Conservation (phyloP, 306 rosid genomes). For the Quillaja saponaria region DNA sequence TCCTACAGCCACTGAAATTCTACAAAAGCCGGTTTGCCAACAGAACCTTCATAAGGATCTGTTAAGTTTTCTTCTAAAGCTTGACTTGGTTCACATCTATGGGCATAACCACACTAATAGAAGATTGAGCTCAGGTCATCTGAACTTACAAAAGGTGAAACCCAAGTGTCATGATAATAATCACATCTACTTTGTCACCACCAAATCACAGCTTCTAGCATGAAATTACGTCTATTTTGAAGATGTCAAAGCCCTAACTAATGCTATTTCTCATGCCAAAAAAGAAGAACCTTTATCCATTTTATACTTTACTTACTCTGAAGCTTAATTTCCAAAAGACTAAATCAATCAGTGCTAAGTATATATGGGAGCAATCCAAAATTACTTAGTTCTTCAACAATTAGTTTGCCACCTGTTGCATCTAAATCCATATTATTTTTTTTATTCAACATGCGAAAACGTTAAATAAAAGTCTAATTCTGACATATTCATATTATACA, state of each 20-base stretch:
- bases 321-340: no score
- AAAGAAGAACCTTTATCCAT: neutral
- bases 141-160: neutral
- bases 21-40: no score
- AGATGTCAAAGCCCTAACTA: neutral
- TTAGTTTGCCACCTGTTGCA: neutral
- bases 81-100: neutral
- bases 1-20: no score
- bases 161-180: neutral
- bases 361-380: neutral
- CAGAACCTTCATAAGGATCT: neutral
- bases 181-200: neutral
- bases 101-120: no score
- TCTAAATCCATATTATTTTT: neutral
- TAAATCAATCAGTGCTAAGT: neutral
- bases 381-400: neutral
- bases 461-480: slow-evolving; percentile 6
- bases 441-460: neutral
- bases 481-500: slow-evolving; percentile 18
- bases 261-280: neutral
- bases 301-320: no score
- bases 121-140: no score
- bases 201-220: neutral
- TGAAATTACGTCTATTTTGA: neutral
- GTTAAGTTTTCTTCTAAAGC: no score